Evolutionary conservation across 176 grass and related monocot species (phyloP), one percentile per base, ranked within the genome.

Genomic region (Poa annua): DNA sequence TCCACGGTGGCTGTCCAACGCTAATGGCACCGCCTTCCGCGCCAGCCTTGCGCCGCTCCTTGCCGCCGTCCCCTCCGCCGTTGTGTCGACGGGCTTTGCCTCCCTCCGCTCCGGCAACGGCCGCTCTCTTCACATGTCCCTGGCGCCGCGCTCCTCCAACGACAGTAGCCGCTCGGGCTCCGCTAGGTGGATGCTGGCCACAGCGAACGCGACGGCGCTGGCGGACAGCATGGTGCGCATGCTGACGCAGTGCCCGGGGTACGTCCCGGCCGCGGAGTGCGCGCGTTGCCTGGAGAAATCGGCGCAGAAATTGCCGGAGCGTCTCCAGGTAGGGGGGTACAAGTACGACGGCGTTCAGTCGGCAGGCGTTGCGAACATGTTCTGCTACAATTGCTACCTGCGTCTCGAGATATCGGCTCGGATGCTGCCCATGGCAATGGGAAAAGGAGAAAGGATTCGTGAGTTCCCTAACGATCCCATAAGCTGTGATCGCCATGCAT

Each of bases 21-120:
- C 42, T 22, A 50, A 73, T 2, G 21, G 24, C 33, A 34, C 33
- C 33, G 33, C 33, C 33, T 34, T 34, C 33, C 33, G 4, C 38
- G 38, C 5, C 38, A 7, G 5, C 38, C 38, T 39, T 0, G 38
- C 4, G 38, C 38, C 5, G 38, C 5, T 34, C 33, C 70, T 73
- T 3, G 13, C 12, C n/a, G 13, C 42, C 21, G 42, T 86, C 10
- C 66, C 47, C 7, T 32, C 47, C 0, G 56, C 6, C 4, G 84
- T 25, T 4, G 54, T 15, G 8, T 77, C 11, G 8, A 74, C 24
- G 6, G 53, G 84, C 66, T 86, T 86, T 39, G 16, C 53, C 38
- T 48, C 3, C 48, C n/a, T n/a, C n/a, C n/a, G n/a, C n/a, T n/a
- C n/a, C n/a, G n/a, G n/a, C n/a, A n/a, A n/a, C n/a, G n/a, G n/a